phyloP scores from a whole-genome alignment of 2,329 filamentous ascomycete species.

The Nemania serpens region DNA sequence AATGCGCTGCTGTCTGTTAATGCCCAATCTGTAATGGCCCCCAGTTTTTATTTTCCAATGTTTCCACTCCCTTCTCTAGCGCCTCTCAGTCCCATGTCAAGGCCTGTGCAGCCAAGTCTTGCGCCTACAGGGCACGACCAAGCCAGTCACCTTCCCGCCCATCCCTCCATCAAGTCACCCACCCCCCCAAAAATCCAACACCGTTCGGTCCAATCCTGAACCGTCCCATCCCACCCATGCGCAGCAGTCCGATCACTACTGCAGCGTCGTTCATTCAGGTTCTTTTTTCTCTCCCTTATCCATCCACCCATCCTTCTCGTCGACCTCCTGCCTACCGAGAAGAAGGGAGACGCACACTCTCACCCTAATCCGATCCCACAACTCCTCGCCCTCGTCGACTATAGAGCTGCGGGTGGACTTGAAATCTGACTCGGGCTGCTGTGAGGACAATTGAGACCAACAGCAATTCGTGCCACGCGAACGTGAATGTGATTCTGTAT shows the following conservation, averaged over 20 bases:
- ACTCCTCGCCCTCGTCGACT: constrained; percentile 3
- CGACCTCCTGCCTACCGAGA: constrained; percentile 16
- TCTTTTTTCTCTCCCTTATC: constrained; percentile 19
- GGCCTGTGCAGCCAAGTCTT: constrained; percentile 19
- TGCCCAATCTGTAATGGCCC: constrained; percentile 21
- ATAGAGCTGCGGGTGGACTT: constrained; percentile 12
- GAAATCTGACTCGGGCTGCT: constrained; percentile 10
- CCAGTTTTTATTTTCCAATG: constrained; percentile 25
- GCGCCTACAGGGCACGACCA: constrained; percentile 17
- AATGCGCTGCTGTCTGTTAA: constrained; percentile 14
- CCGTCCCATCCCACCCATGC: constrained; percentile 23
- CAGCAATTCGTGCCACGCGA: constrained; percentile 11
- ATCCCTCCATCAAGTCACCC: constrained; percentile 18
- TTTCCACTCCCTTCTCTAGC: constrained; percentile 21
- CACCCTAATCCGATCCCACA: constrained; percentile 1
- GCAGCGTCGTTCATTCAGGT: constrained; percentile 15
- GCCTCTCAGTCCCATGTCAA: constrained; percentile 16
- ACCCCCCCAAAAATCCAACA: constrained; percentile 23
- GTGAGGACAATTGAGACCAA: constrained; percentile 21
- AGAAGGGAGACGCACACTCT: constrained; percentile 17
- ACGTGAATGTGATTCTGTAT: constrained; percentile 20
- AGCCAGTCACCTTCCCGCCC: constrained; percentile 22
- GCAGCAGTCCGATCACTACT: constrained; percentile 22
- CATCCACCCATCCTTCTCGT: constrained; percentile 17
- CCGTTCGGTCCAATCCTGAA: constrained; percentile 25